Evolutionary conservation across 306 rosid species (phyloP).

Genomic region (Lagenaria siceraria): DNA sequence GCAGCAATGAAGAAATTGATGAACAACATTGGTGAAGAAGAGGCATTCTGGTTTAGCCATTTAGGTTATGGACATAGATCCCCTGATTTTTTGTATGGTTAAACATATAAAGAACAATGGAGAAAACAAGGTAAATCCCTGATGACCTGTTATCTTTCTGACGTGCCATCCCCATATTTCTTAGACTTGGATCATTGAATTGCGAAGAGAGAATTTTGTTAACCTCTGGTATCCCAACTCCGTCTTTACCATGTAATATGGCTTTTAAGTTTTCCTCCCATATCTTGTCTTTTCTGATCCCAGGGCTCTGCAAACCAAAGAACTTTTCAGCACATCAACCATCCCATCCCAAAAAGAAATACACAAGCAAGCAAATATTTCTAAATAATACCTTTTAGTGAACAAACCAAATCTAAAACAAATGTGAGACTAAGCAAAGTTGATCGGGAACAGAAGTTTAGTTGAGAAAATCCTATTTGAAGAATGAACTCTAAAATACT

Average conservation of each 20-base stretch:
- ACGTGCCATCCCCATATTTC: conserved; percentile 15
- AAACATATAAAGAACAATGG: neutral
- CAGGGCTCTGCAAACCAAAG: conserved; percentile 41
- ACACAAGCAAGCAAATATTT: neutral
- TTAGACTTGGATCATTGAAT: conserved; percentile 28
- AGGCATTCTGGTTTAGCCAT: neutral
- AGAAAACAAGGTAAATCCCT: neutral
- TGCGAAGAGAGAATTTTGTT: conserved; percentile 42
- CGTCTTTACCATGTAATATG: conserved; percentile 33
- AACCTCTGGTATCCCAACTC: conserved; percentile 40
- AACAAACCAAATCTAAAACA: neutral
- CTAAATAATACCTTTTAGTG: neutral
- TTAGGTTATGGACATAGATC: neutral
- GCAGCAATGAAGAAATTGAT: neutral
- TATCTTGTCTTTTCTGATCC: conserved; percentile 39
- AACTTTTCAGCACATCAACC: neutral
- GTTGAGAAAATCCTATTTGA: too few species aligned
- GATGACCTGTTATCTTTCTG: conserved; percentile 2
- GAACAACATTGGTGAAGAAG: neutral
- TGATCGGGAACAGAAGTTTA: neutral
- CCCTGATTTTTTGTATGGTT: neutral
- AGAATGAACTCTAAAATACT: neutral
- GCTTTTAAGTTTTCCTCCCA: conserved; percentile 56
- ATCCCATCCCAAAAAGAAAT: neutral
- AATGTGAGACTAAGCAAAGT: neutral